A percentile compares a stretch with the other conserved stretches of the same genome.
Evolutionary conservation across 495 filamentous ascomycete species (phyloP).

Genomic region (Podospora pseudoanserina): DNA sequence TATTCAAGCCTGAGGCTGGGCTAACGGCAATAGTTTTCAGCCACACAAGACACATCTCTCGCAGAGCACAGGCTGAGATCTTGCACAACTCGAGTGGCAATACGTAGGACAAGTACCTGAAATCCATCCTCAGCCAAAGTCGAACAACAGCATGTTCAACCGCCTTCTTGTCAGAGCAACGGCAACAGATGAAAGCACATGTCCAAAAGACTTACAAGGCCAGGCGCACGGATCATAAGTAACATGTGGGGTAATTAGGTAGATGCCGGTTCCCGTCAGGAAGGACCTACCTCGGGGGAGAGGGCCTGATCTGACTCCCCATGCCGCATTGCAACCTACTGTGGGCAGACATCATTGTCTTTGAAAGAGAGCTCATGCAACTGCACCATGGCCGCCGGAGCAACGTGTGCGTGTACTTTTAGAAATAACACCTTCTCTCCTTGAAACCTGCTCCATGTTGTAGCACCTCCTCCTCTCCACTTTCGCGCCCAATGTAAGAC

Average conservation of each 20-base stretch:
- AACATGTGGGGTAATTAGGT: neutral
- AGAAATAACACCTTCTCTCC: neutral
- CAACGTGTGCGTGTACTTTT: neutral
- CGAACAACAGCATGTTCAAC: neutral
- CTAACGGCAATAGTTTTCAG: neutral
- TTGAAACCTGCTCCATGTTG: neutral
- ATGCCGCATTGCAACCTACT: neutral
- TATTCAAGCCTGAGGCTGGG: neutral
- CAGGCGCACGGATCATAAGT: neutral
- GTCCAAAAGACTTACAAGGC: neutral
- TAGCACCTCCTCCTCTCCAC: neutral
- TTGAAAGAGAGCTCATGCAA: neutral
- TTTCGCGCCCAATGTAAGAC: neutral
- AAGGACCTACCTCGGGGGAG: neutral
- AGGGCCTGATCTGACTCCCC: neutral
- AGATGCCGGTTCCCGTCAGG: neutral
- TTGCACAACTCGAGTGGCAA: neutral
- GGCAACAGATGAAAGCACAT: neutral
- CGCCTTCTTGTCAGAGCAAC: too few species aligned
- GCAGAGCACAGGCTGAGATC: neutral
- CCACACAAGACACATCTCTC: neutral
- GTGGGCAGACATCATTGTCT: slow-evolving; percentile 4
- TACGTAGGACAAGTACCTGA: neutral
- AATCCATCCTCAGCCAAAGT: neutral
- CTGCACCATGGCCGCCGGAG: neutral